A percentile compares a stretch with the other conserved stretches of the same genome.
Evolutionary conservation across 2,329 filamentous ascomycete species (phyloP).

Genomic region (Alternaria viburni): DNA sequence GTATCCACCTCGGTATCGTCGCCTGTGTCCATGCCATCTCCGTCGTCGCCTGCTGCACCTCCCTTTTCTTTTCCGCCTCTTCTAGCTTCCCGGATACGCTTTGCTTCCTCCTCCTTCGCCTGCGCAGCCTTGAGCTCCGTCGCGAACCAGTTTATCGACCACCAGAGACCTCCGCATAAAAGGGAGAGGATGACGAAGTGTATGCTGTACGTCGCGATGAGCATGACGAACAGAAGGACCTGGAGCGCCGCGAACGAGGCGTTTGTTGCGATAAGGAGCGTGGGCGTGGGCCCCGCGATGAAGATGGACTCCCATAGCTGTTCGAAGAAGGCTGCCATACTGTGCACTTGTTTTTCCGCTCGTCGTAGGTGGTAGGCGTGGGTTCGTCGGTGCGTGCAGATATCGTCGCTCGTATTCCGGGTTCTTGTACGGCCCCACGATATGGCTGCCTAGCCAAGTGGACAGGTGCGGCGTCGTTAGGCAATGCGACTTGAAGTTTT

Average conservation of each 20-base stretch:
- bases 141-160: slow-evolving; percentile 96
- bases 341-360: not conserved
- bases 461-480: slow-evolving; percentile 13
- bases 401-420: slow-evolving; percentile 3
- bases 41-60: slow-evolving; percentile 32
- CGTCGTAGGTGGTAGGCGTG: not conserved
- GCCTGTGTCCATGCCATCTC: slow-evolving; percentile 51
- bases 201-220: slow-evolving; percentile 82
- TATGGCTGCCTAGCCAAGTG: slow-evolving; percentile 31
- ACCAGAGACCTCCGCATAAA: slow-evolving; percentile 85
- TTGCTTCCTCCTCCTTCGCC: slow-evolving; percentile 57
- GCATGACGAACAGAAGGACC: slow-evolving; percentile 74
- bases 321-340: slow-evolving; percentile 63
- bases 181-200: slow-evolving; percentile 86
- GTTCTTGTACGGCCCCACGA: slow-evolving; percentile 19
- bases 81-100: slow-evolving; percentile 51
- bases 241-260: slow-evolving; percentile 86
- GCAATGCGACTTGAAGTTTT: slow-evolving; percentile 15
- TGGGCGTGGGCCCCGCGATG: slow-evolving; percentile 86
- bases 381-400: slow-evolving; percentile 7
- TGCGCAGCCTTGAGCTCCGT: slow-evolving; percentile 62
- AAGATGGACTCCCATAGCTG: slow-evolving; percentile 93
- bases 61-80: slow-evolving; percentile 50
- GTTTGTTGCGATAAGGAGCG: slow-evolving; percentile 89
- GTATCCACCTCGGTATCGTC: slow-evolving; percentile 56